Evolutionary conservation across 116 monocot species (phyloP).

Genomic region (Posidonia oceanica): DNA sequence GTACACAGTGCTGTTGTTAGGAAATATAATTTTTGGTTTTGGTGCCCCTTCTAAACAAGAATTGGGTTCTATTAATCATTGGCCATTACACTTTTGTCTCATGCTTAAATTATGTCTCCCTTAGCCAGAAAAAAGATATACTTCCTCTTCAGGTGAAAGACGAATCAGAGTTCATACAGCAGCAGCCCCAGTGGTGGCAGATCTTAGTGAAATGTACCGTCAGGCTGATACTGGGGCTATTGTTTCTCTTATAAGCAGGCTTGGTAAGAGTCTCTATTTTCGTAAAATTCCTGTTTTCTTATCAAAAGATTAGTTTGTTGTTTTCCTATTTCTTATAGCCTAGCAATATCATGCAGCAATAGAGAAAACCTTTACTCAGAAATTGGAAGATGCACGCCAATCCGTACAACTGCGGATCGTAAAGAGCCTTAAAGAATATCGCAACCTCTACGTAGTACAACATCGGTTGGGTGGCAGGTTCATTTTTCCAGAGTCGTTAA

Average conservation of each 20-base stretch:
- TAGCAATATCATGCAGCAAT: conserved; percentile 37
- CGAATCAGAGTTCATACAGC: conserved; percentile 88
- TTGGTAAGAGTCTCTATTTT: conserved; percentile 40
- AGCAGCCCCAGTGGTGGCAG: conserved; percentile 90
- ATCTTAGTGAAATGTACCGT: conserved; percentile 93
- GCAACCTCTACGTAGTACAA: conserved; percentile 79
- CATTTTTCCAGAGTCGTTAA: conserved; percentile 88
- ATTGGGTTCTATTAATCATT: too few species aligned
- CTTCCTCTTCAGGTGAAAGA: conserved; percentile 94
- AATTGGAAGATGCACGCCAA: conserved; percentile 88
- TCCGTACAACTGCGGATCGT: conserved; percentile 66
- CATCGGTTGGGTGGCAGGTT: conserved; percentile 80
- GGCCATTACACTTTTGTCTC: too few species aligned
- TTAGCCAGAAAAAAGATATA: conserved; percentile 59
- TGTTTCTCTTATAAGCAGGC: conserved; percentile 58
- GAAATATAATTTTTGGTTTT: too few species aligned
- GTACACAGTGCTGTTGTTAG: too few species aligned
- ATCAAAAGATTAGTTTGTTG: not conserved
- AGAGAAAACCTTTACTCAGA: conserved; percentile 69
- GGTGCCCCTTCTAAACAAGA: too few species aligned
- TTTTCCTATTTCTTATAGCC: conserved; percentile 1
- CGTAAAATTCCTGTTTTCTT: conserved; percentile 2
- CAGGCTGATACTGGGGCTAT: conserved; percentile 89
- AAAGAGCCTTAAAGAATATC: conserved; percentile 90
- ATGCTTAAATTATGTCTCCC: conserved; percentile 11